Evolutionary conservation across 2,329 filamentous ascomycete species (phyloP), one percentile per base, ranked within the genome.

Genomic region (Rhynchosporium agropyri): DNA sequence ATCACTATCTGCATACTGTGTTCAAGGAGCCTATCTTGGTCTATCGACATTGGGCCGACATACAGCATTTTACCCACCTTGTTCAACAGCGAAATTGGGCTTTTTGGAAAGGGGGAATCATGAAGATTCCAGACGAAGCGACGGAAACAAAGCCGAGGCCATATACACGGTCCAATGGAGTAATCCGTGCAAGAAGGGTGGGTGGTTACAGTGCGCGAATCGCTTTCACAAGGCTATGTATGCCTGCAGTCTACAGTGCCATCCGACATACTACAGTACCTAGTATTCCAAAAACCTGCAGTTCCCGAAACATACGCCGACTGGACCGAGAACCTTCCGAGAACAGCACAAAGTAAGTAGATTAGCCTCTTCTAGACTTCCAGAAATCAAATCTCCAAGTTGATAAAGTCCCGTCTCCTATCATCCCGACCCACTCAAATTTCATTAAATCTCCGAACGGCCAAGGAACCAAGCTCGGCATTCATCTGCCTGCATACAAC

Each of bases 211-310:
- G 20, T 20, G 20, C 20, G 20, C 36, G 51, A 40, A 33, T 54
- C 20, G 6, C 36, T 54, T 40, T 10, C 36, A 46, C 36, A 33
- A 54, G 51, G 51, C 51, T 42, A 33, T 40, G 51, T 42, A 33
- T 40, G 51, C 51, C 51, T 54, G 51, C 51, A 54, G 33, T 54
- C 40, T 29, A 12, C 26, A 33, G 51, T 57, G 12, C 40, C 33
- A 33, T 45, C 12, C 26, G 13, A 57, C 45, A 40, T 57, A 45
- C 54, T 29, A 20, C 20, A 20, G 20, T 20, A 20, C 20, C 20
- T 20, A 20, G 20, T 20, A 20, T 20, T 20, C 20, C 31, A 40
- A 57, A 57, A 45, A 10, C 28, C 43, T 20, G 6, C 40, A 33
- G 40, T 40, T 13, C 33, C 29, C 54, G 43, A 46, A 20, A 4